Base-by-base conservation (phyloP, 176 grass and related monocot genomes). In the Oryza brachyantha region DNA sequence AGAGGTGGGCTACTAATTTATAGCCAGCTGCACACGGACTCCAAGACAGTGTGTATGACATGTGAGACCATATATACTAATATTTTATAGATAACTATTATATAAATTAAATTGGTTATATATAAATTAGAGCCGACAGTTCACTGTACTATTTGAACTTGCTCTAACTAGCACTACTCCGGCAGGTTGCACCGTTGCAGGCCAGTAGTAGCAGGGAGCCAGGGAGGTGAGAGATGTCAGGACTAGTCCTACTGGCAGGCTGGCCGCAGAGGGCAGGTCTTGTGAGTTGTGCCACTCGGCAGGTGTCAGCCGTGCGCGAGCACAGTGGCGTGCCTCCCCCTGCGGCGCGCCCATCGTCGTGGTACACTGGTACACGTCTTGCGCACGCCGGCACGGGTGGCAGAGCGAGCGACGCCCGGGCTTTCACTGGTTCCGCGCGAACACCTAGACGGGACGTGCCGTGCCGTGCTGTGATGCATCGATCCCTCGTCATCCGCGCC, bases 361-460 rank as follows among this genome's bases (percentile, higher is more conserved):
- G 46, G 74, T 73, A 66, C 80, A 14, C 31, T 50, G 46, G 74
- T 73, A 66, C 80, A 68, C 75, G 37, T 4, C 52, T 40, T 75
- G 13, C 74, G 86, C 86, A 73, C 45, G 80, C 86, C 68, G 80
- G 74, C 84, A 86, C 58, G 78, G 64, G 42, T 41, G 70, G 25
- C 77, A 68, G 77, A 45, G 81, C 0, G 50, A 7, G n/a, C 8
- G 21, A 55, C 52, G 52, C 52, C 21, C 19, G 19, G 19, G 50
- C 50, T n/a, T n/a, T n/a, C 50, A n/a, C 7, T 14, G 45, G 7
- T 54, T 54, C 50, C 50, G 50, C 50, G 50, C 50, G 50, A 11
- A 54, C 50, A 54, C 50, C n/a, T n/a, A n/a, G n/a, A n/a, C 50
- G 50, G n/a, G 50, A 54, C 35, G 50, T 8, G 28, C 13, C 37